phyloP scores from a whole-genome alignment of 1,284 basidiomycete genomes.

The Papiliotrema nemorosa region DNA sequence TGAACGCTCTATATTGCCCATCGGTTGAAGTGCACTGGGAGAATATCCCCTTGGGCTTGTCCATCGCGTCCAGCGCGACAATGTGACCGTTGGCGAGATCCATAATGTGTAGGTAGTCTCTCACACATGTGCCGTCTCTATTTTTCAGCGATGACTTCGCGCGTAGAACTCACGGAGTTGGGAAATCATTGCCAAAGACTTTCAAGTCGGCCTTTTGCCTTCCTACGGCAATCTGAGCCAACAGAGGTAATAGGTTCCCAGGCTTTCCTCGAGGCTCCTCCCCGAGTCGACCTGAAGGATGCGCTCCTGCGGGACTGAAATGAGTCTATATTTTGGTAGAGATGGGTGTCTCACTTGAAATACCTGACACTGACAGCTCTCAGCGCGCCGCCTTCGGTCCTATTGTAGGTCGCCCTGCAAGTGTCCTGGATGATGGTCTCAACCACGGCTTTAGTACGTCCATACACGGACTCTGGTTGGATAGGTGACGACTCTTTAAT shows the following conservation, averaged over 20 bases:
- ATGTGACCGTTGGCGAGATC: constrained; percentile 93
- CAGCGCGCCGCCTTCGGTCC: constrained; percentile 21
- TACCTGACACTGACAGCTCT: constrained; percentile 60
- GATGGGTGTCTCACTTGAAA: constrained; percentile 74
- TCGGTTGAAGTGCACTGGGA: constrained; percentile 38
- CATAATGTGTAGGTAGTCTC: constrained; percentile 96
- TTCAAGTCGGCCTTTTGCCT: constrained; percentile 78
- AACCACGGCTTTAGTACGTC: constrained; percentile 90
- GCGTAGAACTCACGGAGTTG: constrained; percentile 66
- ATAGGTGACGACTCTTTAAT: constrained; percentile 91
- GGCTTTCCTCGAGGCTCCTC: constrained; percentile 95
- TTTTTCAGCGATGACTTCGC: neutral
- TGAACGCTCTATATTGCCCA: constrained; percentile 83
- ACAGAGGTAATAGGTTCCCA: constrained; percentile 88
- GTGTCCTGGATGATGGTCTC: constrained; percentile 89
- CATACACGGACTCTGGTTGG: constrained; percentile 88
- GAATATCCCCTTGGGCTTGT: constrained; percentile 28
- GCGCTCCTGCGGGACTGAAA: constrained; percentile 87
- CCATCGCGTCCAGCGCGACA: constrained; percentile 74
- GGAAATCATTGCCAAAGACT: constrained; percentile 98
- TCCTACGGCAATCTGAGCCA: constrained; percentile 94
- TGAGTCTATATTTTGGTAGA: neutral
- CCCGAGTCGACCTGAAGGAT: constrained; percentile 91
- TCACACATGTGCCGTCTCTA: constrained; percentile 90
- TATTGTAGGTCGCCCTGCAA: constrained; percentile 62